Percentiles rank a stretch among this genome's conserved stretches.
These are phyloP conservation scores for Monosporascus ibericus DNA, from an alignment of 2,329 filamentous ascomycete genomes.

Conservation along the genomic window DNA sequence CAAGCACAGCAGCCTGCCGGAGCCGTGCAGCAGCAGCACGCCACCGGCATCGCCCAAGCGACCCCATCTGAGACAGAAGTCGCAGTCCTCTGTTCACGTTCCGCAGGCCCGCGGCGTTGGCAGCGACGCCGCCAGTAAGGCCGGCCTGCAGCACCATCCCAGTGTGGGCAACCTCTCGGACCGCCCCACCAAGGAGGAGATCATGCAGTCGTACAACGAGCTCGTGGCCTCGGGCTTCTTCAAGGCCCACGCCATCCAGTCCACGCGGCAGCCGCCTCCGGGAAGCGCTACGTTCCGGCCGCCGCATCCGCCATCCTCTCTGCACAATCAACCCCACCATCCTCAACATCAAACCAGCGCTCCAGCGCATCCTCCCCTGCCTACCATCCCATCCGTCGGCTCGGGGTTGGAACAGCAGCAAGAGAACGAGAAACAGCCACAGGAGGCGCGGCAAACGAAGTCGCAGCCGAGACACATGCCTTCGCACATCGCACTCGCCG, in stretches of 20 bases:
- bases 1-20: conserved; percentile 26
- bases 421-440: too few relatives aligned
- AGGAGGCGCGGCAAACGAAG: not conserved
- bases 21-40: conserved; percentile 7
- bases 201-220: conserved; percentile 50
- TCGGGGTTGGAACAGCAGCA: conserved; percentile 13
- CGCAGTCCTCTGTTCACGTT: not conserved
- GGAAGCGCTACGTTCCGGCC: conserved; percentile 5
- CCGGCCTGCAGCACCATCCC: not conserved
- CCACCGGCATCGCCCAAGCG: not conserved
- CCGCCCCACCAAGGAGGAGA: conserved; percentile 40
- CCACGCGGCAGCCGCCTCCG: conserved; percentile 41
- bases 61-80: conserved; percentile 3
- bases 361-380: conserved; percentile 4
- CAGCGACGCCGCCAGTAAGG: not conserved
- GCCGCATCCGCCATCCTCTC: not conserved
- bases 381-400: conserved; percentile 11
- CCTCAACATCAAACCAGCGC: not conserved
- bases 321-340: not conserved
- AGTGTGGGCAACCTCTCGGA: conserved; percentile 9
- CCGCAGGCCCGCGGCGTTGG: not conserved
- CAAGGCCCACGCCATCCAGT: conserved; percentile 50
- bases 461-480: conserved; percentile 6
- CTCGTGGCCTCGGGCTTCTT: conserved; percentile 55
- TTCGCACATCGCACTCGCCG: not conserved